These are phyloP conservation scores for Gnaphalium uliginosum DNA, from an alignment of 129 eudicot genomes.

Conservation along the genomic window DNA sequence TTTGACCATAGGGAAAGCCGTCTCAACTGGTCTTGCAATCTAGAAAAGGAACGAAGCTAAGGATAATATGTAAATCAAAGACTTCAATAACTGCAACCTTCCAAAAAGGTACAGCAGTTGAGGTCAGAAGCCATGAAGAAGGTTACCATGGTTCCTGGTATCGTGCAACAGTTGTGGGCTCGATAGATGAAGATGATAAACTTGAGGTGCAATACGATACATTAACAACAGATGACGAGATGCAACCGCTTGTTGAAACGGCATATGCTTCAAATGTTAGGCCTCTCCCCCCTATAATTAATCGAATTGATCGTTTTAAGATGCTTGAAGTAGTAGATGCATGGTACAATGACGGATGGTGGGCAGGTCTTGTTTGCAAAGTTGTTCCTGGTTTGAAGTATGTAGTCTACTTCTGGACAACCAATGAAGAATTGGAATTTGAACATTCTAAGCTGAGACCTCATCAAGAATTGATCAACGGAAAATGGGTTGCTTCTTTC, in stretches of 20 bases:
- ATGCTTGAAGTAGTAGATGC: slow-evolving; percentile 63
- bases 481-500: slow-evolving; percentile 60
- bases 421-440: slow-evolving; percentile 49
- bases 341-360: slow-evolving; percentile 84
- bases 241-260: slow-evolving; percentile 49
- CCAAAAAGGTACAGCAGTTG: slow-evolving; percentile 33
- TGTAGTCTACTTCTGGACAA: slow-evolving; percentile 47
- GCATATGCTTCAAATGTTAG: slow-evolving; percentile 45
- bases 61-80: slow-evolving; percentile 20
- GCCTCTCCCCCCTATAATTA: slow-evolving; percentile 51
- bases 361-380: slow-evolving; percentile 53
- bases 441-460: slow-evolving; percentile 56
- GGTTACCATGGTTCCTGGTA: slow-evolving; percentile 70
- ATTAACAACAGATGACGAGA: slow-evolving; percentile 49
- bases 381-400: slow-evolving; percentile 49
- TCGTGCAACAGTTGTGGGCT: slow-evolving; percentile 46
- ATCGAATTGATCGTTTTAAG: slow-evolving; percentile 42
- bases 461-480: slow-evolving; percentile 63
- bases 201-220: slow-evolving; percentile 57
- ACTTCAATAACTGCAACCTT: slow-evolving; percentile 21
- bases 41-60: slow-evolving; percentile 25
- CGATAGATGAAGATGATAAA: slow-evolving; percentile 28
- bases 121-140: slow-evolving; percentile 59
- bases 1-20: slow-evolving; percentile 16
- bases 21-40: slow-evolving; percentile 10